phyloP scores from a whole-genome alignment of 345 rosid species.

The Nasturtium officinale region DNA sequence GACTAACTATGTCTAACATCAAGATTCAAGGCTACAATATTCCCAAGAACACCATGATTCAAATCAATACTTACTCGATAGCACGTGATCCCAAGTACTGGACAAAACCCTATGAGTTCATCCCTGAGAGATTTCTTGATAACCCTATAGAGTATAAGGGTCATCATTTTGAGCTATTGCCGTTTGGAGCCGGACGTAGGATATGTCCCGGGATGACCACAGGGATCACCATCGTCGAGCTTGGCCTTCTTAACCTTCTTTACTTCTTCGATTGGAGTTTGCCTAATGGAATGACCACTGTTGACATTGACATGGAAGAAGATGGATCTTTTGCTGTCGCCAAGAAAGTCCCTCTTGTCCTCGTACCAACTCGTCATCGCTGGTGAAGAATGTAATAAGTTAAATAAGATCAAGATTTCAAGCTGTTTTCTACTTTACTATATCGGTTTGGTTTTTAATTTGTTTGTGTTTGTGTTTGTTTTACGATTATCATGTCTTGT shows the following conservation, averaged over 20 bases:
- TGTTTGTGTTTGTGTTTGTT: too few relatives aligned
- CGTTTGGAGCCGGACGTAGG: slow-evolving; percentile 16
- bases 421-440: too few relatives aligned
- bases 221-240: slow-evolving; percentile 40
- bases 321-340: slow-evolving; percentile 12
- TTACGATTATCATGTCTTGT: too few relatives aligned
- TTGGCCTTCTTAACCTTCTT: slow-evolving; percentile 45
- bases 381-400: not conserved
- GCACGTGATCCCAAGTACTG: not conserved
- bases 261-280: slow-evolving; percentile 47
- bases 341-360: slow-evolving; percentile 28
- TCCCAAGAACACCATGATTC: not conserved
- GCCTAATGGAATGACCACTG: slow-evolving; percentile 36
- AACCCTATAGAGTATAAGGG: too few relatives aligned
- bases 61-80: not conserved
- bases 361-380: slow-evolving; percentile 26
- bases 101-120: not conserved
- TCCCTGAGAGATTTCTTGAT: not conserved
- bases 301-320: slow-evolving; percentile 44
- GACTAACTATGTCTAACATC: not conserved
- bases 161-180: too few relatives aligned
- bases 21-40: not conserved
- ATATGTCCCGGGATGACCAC: slow-evolving; percentile 51
- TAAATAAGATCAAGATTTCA: too few relatives aligned
- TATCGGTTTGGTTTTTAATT: too few relatives aligned